Conservation (phyloP, 2,329 filamentous ascomycete genomes). For the Colletotrichum musicola region DNA sequence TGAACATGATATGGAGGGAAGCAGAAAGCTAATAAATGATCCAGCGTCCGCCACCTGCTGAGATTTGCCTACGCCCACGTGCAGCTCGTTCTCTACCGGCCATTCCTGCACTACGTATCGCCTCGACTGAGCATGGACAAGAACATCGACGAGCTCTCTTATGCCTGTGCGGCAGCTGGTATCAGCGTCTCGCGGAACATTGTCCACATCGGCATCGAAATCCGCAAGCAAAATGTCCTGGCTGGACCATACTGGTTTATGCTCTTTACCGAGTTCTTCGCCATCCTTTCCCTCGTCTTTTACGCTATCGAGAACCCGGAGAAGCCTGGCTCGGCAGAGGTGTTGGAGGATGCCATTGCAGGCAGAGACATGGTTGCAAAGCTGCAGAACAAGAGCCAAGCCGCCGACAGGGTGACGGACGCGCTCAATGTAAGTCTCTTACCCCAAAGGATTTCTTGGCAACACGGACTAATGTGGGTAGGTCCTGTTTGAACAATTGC, state of each 20-base stretch:
- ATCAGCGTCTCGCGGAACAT: conserved; percentile 78
- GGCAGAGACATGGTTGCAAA: conserved; percentile 86
- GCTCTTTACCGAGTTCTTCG: conserved; percentile 86
- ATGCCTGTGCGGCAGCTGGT: conserved; percentile 76
- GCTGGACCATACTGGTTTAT: conserved; percentile 90
- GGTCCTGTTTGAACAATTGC: conserved; percentile 87
- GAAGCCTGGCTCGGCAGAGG: conserved; percentile 79
- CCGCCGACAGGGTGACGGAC: conserved; percentile 86
- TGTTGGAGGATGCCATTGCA: conserved; percentile 86
- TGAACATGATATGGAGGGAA: background rate
- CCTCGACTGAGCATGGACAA: conserved; percentile 68
- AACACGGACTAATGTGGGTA: conserved; percentile 49
- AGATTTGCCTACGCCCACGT: conserved; percentile 86
- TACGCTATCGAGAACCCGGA: conserved; percentile 85
- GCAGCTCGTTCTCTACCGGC: conserved; percentile 85
- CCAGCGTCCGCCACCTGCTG: conserved; percentile 77
- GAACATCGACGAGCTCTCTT: conserved; percentile 80
- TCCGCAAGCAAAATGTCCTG: conserved; percentile 80
- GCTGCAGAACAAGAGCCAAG: conserved; percentile 86
- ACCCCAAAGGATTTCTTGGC: background rate
- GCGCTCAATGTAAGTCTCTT: conserved; percentile 76
- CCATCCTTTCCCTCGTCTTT: conserved; percentile 82
- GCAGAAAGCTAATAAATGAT: background rate
- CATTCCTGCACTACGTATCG: conserved; percentile 87
- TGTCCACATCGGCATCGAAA: conserved; percentile 83